Conservation (phyloP, 768 basidiomycete species). For the Auricularia sp. region DNA sequence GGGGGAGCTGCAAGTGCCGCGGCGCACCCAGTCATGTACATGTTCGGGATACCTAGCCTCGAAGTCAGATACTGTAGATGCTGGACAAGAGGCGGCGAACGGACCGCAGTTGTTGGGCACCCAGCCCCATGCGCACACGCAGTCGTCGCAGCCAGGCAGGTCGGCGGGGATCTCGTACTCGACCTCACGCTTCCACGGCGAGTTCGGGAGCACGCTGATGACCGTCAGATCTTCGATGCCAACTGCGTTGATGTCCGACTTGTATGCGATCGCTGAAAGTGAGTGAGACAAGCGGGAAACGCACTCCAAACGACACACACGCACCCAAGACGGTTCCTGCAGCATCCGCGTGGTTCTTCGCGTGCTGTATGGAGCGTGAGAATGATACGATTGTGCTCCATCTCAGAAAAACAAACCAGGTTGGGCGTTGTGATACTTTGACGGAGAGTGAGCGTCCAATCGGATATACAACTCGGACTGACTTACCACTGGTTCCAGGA, state of each 20-base stretch:
- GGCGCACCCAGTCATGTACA: conserved; percentile 6
- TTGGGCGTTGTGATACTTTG: neutral
- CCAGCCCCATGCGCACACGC: conserved; percentile 5
- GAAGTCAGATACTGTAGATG: too few species aligned
- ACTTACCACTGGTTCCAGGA: neutral
- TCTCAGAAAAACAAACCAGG: neutral
- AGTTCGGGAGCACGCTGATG: neutral
- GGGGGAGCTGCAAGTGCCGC: neutral
- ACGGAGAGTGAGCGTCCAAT: neutral
- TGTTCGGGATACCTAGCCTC: conserved; percentile 2
- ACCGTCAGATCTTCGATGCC: neutral
- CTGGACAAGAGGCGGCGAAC: too few species aligned
- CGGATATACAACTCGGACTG: neutral
- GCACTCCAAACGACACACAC: neutral
- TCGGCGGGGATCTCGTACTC: conserved; percentile 5
- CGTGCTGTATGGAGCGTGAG: neutral
- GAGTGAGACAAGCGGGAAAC: neutral
- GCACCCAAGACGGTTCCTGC: neutral
- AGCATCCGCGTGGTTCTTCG: neutral
- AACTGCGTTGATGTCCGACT: neutral
- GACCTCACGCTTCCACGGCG: conserved; percentile 5
- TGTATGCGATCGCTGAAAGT: neutral
- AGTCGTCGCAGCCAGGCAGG: conserved; percentile 5
- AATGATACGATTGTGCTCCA: too few species aligned
- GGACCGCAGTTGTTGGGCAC: neutral